Evolutionary conservation across 108 stramenopile species (phyloP).

Genomic region (Skeletonema marinoi): DNA sequence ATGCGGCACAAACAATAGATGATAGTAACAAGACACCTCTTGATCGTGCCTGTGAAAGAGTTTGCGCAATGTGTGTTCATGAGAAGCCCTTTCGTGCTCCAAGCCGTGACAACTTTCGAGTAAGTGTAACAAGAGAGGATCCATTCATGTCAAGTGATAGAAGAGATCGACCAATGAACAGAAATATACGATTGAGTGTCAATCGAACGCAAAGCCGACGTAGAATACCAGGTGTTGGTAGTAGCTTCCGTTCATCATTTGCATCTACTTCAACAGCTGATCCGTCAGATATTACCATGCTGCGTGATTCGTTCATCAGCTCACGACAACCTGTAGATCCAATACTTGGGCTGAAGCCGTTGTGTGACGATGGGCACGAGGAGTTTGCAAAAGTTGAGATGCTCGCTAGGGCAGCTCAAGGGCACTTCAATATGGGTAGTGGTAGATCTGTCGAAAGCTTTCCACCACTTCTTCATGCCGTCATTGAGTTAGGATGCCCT

Average conservation of each 20-base stretch:
- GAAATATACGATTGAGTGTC: constrained; percentile 2
- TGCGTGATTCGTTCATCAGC: constrained; percentile 21
- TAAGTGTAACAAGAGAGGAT: constrained; percentile 23
- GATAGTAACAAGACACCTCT: constrained; percentile 25
- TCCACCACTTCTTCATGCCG: constrained; percentile 19
- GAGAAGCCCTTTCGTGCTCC: background rate
- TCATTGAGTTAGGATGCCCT: constrained; percentile 13
- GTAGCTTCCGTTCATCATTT: constrained; percentile 30
- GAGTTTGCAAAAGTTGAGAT: constrained; percentile 34
- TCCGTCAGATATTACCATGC: background rate
- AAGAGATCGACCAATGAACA: background rate
- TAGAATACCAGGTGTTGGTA: constrained; percentile 6
- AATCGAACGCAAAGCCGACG: background rate
- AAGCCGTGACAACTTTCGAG: background rate
- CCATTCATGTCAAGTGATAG: constrained; percentile 7
- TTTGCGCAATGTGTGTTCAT: constrained; percentile 18
- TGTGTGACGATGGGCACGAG: constrained; percentile 23
- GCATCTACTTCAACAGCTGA: constrained; percentile 5
- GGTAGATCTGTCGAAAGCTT: background rate
- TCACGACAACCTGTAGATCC: constrained; percentile 29
- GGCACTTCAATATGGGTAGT: constrained; percentile 2
- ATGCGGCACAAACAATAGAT: constrained; percentile 17
- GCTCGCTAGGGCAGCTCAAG: constrained; percentile 21
- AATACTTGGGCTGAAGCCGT: constrained; percentile 14
- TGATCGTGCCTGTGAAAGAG: constrained; percentile 32